Conservation (phyloP, 345 rosid species). For the Corchorus capsularis region DNA sequence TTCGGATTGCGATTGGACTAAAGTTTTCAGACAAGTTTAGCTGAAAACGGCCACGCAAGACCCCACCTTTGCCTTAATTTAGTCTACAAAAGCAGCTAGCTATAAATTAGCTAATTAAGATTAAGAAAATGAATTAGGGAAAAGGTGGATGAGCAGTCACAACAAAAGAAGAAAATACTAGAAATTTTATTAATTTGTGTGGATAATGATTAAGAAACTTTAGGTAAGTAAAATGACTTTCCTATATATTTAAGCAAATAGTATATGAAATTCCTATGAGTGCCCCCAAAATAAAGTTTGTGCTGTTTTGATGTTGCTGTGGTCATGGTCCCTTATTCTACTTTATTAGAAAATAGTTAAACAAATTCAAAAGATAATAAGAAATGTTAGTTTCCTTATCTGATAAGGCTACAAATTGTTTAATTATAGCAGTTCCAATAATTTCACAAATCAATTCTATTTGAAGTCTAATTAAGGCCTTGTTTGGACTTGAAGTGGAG, state of each 20-base stretch:
- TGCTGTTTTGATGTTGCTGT: too few relatives aligned
- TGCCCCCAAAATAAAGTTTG: too few relatives aligned
- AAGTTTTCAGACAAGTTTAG: neutral
- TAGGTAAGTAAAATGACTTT: neutral
- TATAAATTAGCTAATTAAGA: neutral
- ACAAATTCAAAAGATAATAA: too few relatives aligned
- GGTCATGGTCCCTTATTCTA: too few relatives aligned
- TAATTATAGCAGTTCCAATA: too few relatives aligned
- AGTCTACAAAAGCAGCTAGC: neutral
- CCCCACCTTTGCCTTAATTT: neutral
- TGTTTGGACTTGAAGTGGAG: neutral
- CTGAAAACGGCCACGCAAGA: neutral
- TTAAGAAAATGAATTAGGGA: neutral
- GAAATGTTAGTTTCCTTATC: neutral
- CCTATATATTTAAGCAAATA: neutral
- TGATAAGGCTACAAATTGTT: neutral
- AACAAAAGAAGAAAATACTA: slow-evolving; percentile 3
- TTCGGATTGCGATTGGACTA: neutral
- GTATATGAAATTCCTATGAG: too few relatives aligned
- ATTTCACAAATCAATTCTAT: neutral
- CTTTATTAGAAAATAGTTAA: too few relatives aligned
- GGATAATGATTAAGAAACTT: slow-evolving; percentile 13
- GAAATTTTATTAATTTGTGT: neutral
- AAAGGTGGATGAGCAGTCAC: neutral
- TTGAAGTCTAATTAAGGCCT: neutral